Base-by-base conservation (phyloP, 352 stramenopile species). In the Phytophthora syringae region DNA sequence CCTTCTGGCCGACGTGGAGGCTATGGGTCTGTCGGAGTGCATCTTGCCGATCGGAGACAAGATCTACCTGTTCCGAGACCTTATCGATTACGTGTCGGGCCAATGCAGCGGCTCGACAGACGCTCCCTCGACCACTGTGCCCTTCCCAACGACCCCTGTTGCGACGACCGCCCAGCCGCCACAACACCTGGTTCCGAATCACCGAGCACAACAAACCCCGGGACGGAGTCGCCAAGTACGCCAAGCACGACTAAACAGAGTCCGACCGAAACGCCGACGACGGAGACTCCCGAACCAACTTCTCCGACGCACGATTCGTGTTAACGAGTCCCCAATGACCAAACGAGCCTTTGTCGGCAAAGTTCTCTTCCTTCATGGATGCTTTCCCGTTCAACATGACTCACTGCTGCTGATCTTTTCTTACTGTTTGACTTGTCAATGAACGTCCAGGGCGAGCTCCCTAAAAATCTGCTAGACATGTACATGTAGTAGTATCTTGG, bases 21-120 rank as follows among this genome's bases (percentile, higher is more conserved):
- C 64, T 3, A 18, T 72, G 40, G 52, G 51, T 34, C 20, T 72
- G 50, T 55, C 51, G 43, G 64, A 72, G 30, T 72, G 64, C 36
- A 61, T 49, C n/a, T 37, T 72, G 27, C 54, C 62, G 11, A 70
- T 70, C 42, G 62, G 62, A 16, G 25, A 67, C 57, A 66, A 72
- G 50, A 72, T 72, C 51, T 62, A 64, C 44, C 24, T 67, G 55
- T 67, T 72, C 64, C 21, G 27, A 15, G 57, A 72, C 52, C 24
- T 72, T 13, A 36, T 72, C 21, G 52, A 64, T 44, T 68, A 72
- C 16, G 64, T 71, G 16, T 6, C 40, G 1, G 56, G 57, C 40
- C 63, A 72, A 32, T 68, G 64, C 45, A 67, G 45, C 22, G 34
- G 21, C 7, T 43, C 56, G 2, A 60, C 42, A 5, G 24, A 20